Conservation (phyloP, 1,284 basidiomycete species). For the Stygiomarasmius scandens region DNA sequence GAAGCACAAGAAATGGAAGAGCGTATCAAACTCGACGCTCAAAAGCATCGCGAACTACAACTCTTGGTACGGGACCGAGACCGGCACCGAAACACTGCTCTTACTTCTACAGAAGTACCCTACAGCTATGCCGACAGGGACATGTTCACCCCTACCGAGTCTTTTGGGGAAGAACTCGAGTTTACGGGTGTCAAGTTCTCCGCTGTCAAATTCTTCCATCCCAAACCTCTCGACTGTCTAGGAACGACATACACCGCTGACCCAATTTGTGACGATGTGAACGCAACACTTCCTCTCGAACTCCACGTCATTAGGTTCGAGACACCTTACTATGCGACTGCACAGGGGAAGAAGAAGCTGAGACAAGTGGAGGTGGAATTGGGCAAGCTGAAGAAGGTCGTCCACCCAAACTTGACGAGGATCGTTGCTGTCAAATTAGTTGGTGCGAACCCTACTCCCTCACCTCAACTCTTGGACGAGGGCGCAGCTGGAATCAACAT, state of each 20-base stretch:
- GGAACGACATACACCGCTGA: constrained; percentile 72
- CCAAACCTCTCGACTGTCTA: constrained; percentile 70
- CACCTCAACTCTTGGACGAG: too few species aligned
- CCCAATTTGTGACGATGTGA: constrained; percentile 65
- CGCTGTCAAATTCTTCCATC: constrained; percentile 71
- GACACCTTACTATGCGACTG: constrained; percentile 65
- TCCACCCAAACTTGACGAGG: constrained; percentile 62
- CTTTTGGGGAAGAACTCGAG: constrained; percentile 58
- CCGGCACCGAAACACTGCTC: too few species aligned
- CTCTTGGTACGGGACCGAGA: too few species aligned
- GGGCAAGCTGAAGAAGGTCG: constrained; percentile 55
- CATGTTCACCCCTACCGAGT: constrained; percentile 57
- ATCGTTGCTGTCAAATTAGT: constrained; percentile 67
- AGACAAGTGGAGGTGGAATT: constrained; percentile 67
- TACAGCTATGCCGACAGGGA: too few species aligned
- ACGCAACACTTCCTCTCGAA: constrained; percentile 61
- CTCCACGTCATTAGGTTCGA: constrained; percentile 66
- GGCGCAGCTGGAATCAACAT: too few species aligned
- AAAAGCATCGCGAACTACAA: constrained; percentile 47
- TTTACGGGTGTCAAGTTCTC: constrained; percentile 61
- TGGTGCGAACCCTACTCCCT: constrained; percentile 38
- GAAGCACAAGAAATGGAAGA: constrained; percentile 60
- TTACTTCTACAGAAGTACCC: too few species aligned
- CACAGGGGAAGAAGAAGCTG: constrained; percentile 71
- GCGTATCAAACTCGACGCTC: constrained; percentile 62